Evolutionary conservation across 176 grass and related monocot species (phyloP).

Genomic region (Thinopyrum elongatum): DNA sequence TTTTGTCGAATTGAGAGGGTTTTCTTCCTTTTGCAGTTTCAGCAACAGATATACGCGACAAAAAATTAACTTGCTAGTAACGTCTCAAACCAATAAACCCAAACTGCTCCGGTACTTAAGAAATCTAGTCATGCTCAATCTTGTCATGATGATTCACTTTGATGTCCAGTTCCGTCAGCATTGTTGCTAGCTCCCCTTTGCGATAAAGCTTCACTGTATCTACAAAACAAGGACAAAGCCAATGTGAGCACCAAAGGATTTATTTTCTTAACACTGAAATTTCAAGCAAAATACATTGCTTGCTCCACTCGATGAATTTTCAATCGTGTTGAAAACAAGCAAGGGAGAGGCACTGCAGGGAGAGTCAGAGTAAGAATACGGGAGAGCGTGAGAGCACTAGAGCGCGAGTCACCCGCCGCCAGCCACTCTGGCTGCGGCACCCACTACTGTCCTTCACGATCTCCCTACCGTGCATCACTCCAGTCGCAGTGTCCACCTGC

Average conservation of each 20-base stretch:
- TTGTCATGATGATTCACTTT: conserved; percentile 42
- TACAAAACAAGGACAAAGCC: conserved; percentile 32
- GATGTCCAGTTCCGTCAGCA: conserved; percentile 65
- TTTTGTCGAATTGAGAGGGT: neutral
- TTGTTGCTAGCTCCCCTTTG: conserved; percentile 67
- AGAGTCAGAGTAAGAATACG: no score
- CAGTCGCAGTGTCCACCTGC: no score
- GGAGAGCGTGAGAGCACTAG: no score
- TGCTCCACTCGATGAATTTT: no score
- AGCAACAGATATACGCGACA: neutral
- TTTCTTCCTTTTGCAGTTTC: neutral
- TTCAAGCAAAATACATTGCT: neutral
- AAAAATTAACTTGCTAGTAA: neutral
- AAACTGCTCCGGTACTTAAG: neutral
- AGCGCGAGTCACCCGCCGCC: no score
- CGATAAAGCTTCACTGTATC: conserved; percentile 84
- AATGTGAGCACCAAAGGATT: neutral
- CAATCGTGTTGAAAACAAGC: no score
- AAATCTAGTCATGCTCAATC: neutral
- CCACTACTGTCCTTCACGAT: no score
- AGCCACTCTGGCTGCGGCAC: no score
- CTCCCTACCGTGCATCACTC: no score
- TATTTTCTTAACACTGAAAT: neutral
- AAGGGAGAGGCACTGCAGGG: no score
- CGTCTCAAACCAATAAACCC: conserved; percentile 1